These are phyloP conservation scores for Rhodamnia rubescens DNA, from an alignment of 345 rosid genomes.

Conservation along the genomic window DNA sequence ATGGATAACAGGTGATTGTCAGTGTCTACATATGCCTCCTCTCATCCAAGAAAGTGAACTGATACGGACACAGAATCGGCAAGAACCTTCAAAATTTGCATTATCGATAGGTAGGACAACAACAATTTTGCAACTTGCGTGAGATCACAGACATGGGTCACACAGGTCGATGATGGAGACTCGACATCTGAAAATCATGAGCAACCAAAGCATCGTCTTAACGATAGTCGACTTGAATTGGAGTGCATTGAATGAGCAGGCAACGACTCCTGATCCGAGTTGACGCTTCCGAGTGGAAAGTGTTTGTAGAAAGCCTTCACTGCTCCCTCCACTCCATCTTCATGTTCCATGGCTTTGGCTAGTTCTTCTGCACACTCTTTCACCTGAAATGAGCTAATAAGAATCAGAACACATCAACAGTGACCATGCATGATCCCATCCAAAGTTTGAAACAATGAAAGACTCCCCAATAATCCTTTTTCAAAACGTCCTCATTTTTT, in stretches of 20 bases:
- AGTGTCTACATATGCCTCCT: background rate
- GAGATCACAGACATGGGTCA: background rate
- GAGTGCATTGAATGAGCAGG: background rate
- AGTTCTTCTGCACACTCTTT: slow-evolving; percentile 27
- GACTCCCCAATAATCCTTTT: background rate
- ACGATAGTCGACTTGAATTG: slow-evolving; percentile 3
- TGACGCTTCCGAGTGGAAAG: slow-evolving; percentile 7
- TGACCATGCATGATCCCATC: background rate
- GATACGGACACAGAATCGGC: background rate
- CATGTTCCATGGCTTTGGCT: slow-evolving; percentile 33
- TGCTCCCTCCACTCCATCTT: slow-evolving; percentile 51
- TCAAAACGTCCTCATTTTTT: background rate
- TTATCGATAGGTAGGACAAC: background rate
- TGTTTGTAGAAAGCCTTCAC: slow-evolving; percentile 45
- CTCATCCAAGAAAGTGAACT: background rate
- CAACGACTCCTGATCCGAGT: background rate
- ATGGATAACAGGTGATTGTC: background rate
- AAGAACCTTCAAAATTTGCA: background rate
- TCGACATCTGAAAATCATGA: background rate
- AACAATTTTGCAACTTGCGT: background rate
- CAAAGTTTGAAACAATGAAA: background rate
- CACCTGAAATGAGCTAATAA: slow-evolving; percentile 17
- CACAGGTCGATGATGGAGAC: background rate
- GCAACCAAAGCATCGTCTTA: slow-evolving; percentile 24
- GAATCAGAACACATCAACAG: background rate